These are phyloP conservation scores for Malassezia sp. DNA, from an alignment of 1,284 basidiomycete genomes.

Conservation along the genomic window DNA sequence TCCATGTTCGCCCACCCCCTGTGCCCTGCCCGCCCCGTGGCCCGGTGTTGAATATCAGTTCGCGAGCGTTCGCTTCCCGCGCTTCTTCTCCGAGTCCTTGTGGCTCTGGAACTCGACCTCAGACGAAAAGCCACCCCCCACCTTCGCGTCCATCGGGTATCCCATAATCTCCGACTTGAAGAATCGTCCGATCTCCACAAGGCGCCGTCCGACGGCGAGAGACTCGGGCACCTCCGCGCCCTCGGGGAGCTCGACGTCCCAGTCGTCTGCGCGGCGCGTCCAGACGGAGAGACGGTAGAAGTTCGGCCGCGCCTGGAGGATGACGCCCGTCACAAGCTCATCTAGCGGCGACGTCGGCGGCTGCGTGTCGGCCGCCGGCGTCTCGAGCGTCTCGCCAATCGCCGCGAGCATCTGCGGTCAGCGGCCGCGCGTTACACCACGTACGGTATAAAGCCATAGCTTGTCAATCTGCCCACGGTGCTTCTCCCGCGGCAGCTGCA, in stretches of 20 bases:
- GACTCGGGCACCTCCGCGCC: conserved; percentile 49
- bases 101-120: conserved; percentile 45
- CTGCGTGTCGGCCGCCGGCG: conserved; percentile 24
- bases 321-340: conserved; percentile 56
- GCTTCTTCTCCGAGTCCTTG: conserved; percentile 69
- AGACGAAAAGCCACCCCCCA: conserved; percentile 56
- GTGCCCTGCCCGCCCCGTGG: no score
- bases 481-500: conserved; percentile 93
- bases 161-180: conserved; percentile 86
- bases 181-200: conserved; percentile 64
- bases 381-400: conserved; percentile 44
- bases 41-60: no score
- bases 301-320: conserved; percentile 81
- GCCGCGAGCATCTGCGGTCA: conserved; percentile 35
- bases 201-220: conserved; percentile 56
- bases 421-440: neutral
- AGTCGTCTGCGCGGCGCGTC: conserved; percentile 57
- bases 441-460: conserved; percentile 84
- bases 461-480: conserved; percentile 71
- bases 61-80: conserved; percentile 49
- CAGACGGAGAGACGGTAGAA: conserved; percentile 96
- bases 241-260: conserved; percentile 53
- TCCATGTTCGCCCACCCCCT: no score
- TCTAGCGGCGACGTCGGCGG: conserved; percentile 22
- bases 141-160: conserved; percentile 60